Evolutionary conservation across 225 moss, liverwort and hornwort species (phyloP).

Genomic region (Rhytidiadelphus loreus): DNA sequence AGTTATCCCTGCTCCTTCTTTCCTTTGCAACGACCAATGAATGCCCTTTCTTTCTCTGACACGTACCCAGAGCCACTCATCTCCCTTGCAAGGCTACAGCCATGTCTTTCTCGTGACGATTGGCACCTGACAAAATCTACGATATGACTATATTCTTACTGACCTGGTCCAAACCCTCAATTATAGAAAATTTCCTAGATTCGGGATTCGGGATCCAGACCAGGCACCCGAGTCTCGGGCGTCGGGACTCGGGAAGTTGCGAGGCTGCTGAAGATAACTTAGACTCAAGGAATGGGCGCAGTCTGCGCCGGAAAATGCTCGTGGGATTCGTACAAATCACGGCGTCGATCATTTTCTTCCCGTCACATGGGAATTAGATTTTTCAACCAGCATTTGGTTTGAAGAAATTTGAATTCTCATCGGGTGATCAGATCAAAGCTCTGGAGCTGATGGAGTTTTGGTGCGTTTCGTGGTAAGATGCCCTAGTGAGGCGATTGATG

Average conservation of each 20-base stretch:
- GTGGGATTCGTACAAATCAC: neutral
- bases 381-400: too few relatives aligned
- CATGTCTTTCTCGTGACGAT: neutral
- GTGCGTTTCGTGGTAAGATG: neutral
- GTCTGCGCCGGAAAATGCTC: neutral
- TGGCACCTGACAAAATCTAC: neutral
- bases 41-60: neutral
- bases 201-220: neutral
- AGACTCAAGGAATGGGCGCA: neutral
- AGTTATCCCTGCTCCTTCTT: neutral
- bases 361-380: neutral
- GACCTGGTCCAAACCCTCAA: neutral
- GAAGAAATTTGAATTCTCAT: too few relatives aligned
- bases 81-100: neutral
- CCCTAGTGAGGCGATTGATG: neutral
- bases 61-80: neutral
- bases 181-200: neutral
- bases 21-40: neutral
- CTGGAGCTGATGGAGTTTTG: neutral
- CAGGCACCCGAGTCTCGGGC: neutral
- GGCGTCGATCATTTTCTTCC: neutral
- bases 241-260: neutral
- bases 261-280: neutral
- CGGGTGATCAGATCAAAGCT: neutral
- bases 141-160: accelerated